Conservation (phyloP, 177 flowering plant genomes). For the Vitis hybrid region DNA sequence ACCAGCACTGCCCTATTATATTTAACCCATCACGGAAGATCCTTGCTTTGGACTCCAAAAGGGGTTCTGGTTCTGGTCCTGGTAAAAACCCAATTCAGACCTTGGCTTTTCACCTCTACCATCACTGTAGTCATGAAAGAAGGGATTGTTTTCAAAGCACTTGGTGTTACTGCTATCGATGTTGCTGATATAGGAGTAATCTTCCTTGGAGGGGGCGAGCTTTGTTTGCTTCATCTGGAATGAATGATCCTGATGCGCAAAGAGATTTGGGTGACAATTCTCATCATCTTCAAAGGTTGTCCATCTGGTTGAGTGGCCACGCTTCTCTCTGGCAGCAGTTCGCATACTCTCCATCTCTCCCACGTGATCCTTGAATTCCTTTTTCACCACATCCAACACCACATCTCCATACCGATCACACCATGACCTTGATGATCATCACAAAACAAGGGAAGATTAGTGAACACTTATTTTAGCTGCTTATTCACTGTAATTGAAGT, state of each 20-base stretch:
- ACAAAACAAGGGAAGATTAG: neutral
- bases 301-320: constrained; percentile 32
- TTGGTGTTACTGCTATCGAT: neutral
- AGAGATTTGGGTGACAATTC: constrained; percentile 68
- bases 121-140: constrained; percentile 11
- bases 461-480: no score
- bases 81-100: constrained; percentile 25
- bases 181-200: neutral
- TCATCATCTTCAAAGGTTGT: constrained; percentile 65
- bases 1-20: no score
- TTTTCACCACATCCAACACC: constrained; percentile 77
- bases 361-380: constrained; percentile 83
- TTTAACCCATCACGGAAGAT: constrained; percentile 14
- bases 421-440: constrained; percentile 50
- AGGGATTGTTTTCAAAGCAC: constrained; percentile 22
- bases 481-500: no score
- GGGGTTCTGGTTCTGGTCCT: constrained; percentile 48
- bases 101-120: constrained; percentile 13
- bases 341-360: constrained; percentile 61
- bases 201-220: neutral
- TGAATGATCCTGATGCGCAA: constrained; percentile 16
- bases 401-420: constrained; percentile 76
- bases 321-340: constrained; percentile 39
- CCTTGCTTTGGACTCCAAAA: constrained; percentile 37
- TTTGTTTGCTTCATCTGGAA: constrained; percentile 1